Evolutionary conservation across 305 asterid genomes (phyloP).

Genomic region (Rubia balearica): DNA sequence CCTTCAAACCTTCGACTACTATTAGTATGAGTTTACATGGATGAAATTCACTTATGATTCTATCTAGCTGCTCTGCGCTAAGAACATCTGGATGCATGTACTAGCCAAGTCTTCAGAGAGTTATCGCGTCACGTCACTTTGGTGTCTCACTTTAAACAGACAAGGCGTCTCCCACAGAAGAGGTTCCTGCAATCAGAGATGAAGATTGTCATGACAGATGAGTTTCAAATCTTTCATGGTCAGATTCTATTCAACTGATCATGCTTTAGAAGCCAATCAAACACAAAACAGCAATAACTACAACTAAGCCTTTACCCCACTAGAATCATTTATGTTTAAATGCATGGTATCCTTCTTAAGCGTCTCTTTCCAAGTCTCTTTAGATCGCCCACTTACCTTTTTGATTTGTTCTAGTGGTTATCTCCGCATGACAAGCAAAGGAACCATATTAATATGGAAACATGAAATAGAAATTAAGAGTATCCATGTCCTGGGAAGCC

Average conservation of each 20-base stretch:
- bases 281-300: no score
- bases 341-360: no score
- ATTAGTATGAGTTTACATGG: background rate
- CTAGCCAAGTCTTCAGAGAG: constrained; percentile 2
- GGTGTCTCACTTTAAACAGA: constrained; percentile 33
- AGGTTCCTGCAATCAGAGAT: constrained; percentile 38
- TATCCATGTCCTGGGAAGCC: no score
- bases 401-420: background rate
- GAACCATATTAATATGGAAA: background rate
- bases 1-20: background rate
- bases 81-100: constrained; percentile 10
- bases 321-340: no score
- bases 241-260: background rate
- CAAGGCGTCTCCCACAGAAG: constrained; percentile 47
- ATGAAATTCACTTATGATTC: constrained; percentile 5
- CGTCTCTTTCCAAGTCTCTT: no score
- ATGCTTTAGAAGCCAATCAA: background rate
- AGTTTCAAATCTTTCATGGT: background rate
- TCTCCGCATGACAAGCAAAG: background rate
- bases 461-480: background rate
- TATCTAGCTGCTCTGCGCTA: constrained; percentile 2
- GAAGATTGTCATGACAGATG: background rate
- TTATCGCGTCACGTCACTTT: constrained; percentile 1
- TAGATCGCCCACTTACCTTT: no score
- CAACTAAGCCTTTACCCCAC: no score